A percentile compares a stretch with the other conserved stretches of the same genome.
These are phyloP conservation scores for Pseudonectria foliicola DNA, from an alignment of 2,329 filamentous ascomycete species.

Conservation along the genomic window DNA sequence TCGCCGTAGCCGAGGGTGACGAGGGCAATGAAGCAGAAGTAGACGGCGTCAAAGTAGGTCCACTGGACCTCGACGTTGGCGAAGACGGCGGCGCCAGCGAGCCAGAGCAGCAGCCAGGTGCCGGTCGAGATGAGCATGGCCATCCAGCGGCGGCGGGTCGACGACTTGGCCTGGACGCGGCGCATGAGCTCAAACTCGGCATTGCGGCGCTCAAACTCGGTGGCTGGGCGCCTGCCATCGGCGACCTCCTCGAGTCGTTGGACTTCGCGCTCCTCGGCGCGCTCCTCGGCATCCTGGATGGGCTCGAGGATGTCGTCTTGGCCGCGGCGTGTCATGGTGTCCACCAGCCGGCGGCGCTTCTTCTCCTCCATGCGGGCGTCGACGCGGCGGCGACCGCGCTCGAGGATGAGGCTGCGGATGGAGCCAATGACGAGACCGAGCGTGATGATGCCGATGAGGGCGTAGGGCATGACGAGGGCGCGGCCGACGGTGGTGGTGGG, in stretches of 20 bases:
- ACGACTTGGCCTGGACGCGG: constrained; percentile 61
- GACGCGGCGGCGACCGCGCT: constrained; percentile 47
- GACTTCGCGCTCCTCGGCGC: no score
- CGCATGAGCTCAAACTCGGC: constrained; percentile 77
- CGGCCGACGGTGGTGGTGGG: constrained; percentile 48
- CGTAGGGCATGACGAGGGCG: constrained; percentile 74
- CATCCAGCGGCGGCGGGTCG: constrained; percentile 64
- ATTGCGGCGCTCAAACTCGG: constrained; percentile 54
- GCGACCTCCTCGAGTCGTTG: no score
- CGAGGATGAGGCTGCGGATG: constrained; percentile 60
- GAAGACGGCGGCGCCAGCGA: constrained; percentile 72
- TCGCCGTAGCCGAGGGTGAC: constrained; percentile 88
- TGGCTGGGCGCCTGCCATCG: constrained; percentile 10
- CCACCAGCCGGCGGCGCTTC: constrained; percentile 43
- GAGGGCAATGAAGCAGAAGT: constrained; percentile 78
- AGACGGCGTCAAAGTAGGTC: constrained; percentile 74
- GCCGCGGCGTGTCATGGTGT: constrained; percentile 37
- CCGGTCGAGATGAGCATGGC: constrained; percentile 60
- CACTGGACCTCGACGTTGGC: constrained; percentile 45
- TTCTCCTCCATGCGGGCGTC: constrained; percentile 54
- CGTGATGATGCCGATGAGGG: constrained; percentile 75
- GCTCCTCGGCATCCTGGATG: constrained; percentile 22
- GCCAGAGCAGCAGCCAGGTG: constrained; percentile 71
- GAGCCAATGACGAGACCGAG: constrained; percentile 77
- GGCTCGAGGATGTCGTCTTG: constrained; percentile 44